phyloP scores from a whole-genome alignment of 805 yeast genomes.

The Middelhovenomyces tepae region DNA sequence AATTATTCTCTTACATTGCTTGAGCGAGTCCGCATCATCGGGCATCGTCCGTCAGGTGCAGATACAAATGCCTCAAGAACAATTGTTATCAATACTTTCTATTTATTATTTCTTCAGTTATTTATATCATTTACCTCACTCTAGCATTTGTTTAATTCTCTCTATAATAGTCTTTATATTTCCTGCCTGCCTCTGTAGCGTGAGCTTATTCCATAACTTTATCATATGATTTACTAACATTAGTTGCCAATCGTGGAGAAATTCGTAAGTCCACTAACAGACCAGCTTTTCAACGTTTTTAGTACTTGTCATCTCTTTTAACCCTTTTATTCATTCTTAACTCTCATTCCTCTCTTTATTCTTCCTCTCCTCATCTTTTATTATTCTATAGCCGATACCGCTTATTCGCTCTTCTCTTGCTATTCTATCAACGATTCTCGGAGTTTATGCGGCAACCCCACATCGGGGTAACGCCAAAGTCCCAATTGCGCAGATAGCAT shows the following conservation, averaged over 20 bases:
- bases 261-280: conserved; percentile 30
- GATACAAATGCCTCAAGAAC: too few relatives aligned
- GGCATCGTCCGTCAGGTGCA: not conserved
- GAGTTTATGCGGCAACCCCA: not conserved
- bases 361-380: not conserved
- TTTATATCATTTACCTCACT: too few relatives aligned
- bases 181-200: too few relatives aligned
- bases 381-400: not conserved
- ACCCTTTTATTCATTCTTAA: not conserved
- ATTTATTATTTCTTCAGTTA: too few relatives aligned
- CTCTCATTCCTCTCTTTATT: not conserved
- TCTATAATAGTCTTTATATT: too few relatives aligned
- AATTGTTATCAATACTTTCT: too few relatives aligned
- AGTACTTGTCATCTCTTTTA: not conserved
- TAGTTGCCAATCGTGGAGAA: conserved; percentile 34
- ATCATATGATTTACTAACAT: conserved; percentile 4
- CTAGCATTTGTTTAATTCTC: too few relatives aligned
- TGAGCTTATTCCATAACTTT: too few relatives aligned
- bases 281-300: too few relatives aligned
- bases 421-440: conserved; percentile 4
- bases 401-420: not conserved
- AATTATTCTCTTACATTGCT: conserved; percentile 1
- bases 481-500: too few relatives aligned
- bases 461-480: too few relatives aligned
- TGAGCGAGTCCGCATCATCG: not conserved